A percentile compares a stretch with the other conserved stretches of the same genome.
These are phyloP conservation scores for Neocucurbitaria cava DNA, from an alignment of 2,329 filamentous ascomycete species.

Conservation along the genomic window DNA sequence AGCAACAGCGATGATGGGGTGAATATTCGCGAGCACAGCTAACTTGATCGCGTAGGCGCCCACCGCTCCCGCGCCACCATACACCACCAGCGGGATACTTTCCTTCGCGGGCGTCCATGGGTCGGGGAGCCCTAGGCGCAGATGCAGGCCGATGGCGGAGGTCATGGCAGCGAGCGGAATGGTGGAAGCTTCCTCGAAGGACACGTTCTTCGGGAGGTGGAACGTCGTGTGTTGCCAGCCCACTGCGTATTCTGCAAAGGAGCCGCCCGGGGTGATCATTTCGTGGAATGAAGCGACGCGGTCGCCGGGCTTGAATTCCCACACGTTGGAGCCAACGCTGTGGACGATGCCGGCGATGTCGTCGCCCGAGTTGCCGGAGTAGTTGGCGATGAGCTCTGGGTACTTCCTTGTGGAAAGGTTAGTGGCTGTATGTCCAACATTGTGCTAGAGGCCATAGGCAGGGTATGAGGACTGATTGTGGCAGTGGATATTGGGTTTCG, in stretches of 20 bases:
- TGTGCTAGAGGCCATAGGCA: not conserved
- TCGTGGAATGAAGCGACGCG: slow-evolving; percentile 64
- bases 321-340: slow-evolving; percentile 62
- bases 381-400: slow-evolving; percentile 18
- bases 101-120: slow-evolving; percentile 46
- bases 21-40: slow-evolving; percentile 48
- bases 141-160: slow-evolving; percentile 54
- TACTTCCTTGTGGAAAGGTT: slow-evolving; percentile 32
- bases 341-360: slow-evolving; percentile 65
- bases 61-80: slow-evolving; percentile 51
- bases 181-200: slow-evolving; percentile 60
- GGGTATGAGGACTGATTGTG: not conserved
- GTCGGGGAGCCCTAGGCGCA: slow-evolving; percentile 50
- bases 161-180: slow-evolving; percentile 57
- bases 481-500: not conserved
- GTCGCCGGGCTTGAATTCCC: slow-evolving; percentile 65
- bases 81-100: slow-evolving; percentile 47
- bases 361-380: slow-evolving; percentile 57
- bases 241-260: slow-evolving; percentile 68
- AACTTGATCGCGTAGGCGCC: slow-evolving; percentile 53
- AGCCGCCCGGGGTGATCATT: slow-evolving; percentile 60
- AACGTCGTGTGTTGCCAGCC: slow-evolving; percentile 64
- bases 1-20: slow-evolving; percentile 53
- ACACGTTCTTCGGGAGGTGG: slow-evolving; percentile 57
- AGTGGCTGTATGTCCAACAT: not conserved